Evolutionary conservation across 495 filamentous ascomycete species (phyloP).

Genomic region (Daldinia grandis): DNA sequence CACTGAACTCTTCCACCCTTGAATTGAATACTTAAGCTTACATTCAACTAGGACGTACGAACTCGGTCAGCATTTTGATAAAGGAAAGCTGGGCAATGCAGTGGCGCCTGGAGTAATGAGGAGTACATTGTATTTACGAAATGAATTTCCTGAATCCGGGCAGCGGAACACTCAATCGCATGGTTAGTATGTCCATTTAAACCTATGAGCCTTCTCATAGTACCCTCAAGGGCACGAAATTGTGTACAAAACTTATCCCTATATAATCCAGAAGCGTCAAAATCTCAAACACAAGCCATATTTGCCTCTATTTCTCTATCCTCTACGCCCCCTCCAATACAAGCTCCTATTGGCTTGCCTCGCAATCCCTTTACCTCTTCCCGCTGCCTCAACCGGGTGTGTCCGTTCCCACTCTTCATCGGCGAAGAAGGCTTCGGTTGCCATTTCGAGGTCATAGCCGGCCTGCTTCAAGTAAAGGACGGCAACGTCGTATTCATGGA

Average conservation of each 20-base stretch:
- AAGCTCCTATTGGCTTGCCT: slow-evolving; percentile 26
- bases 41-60: slow-evolving; percentile 73
- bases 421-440: slow-evolving; percentile 66
- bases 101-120: slow-evolving; percentile 20
- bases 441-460: slow-evolving; percentile 69
- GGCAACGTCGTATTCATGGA: slow-evolving; percentile 76
- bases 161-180: not conserved
- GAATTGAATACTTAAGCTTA: slow-evolving; percentile 31
- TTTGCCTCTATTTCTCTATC: slow-evolving; percentile 3
- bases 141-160: slow-evolving; percentile 4
- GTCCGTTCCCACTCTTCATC: slow-evolving; percentile 78
- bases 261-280: slow-evolving; percentile 19
- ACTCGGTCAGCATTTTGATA: slow-evolving; percentile 82
- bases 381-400: slow-evolving; percentile 63
- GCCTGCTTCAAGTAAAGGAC: slow-evolving; percentile 72
- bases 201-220: slow-evolving; percentile 1
- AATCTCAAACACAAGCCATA: not conserved
- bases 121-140: slow-evolving; percentile 19
- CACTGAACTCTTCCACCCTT: not conserved
- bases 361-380: slow-evolving; percentile 50
- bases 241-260: slow-evolving; percentile 31
- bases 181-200: slow-evolving; percentile 27
- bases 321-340: slow-evolving; percentile 25
- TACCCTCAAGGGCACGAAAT: slow-evolving; percentile 5
- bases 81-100: slow-evolving; percentile 24